A percentile compares a stretch with the other conserved stretches of the same genome.
phyloP scores from a whole-genome alignment of 805 yeast genomes.

The Sugiyamaella boreocaroliniensis region DNA sequence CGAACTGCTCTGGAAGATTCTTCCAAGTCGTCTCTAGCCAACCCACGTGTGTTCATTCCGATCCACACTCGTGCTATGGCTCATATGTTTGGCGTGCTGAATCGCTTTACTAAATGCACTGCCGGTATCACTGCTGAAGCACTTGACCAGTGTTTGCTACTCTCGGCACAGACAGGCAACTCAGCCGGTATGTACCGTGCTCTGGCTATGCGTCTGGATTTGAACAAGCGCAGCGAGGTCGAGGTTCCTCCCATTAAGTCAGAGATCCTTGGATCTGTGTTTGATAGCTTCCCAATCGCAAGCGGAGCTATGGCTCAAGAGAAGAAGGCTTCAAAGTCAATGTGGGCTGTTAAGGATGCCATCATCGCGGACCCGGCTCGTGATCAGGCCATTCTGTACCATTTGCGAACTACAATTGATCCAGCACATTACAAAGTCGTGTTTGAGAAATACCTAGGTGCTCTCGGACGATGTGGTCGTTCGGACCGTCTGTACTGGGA shows the following conservation, averaged over 20 bases:
- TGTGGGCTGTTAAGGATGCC: conserved; percentile 20
- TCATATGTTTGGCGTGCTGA: conserved; percentile 23
- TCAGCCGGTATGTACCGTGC: conserved; percentile 22
- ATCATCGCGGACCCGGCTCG: conserved; percentile 14
- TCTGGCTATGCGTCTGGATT: conserved; percentile 17
- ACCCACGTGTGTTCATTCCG: conserved; percentile 11
- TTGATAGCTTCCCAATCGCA: conserved; percentile 23
- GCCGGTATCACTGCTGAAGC: conserved; percentile 20
- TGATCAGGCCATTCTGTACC: conserved; percentile 18
- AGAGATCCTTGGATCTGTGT: conserved; percentile 14
- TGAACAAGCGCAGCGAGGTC: not conserved
- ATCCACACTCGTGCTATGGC: conserved; percentile 21
- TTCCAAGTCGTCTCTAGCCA: not conserved
- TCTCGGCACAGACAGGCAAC: conserved; percentile 24
- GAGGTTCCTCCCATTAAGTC: conserved; percentile 8
- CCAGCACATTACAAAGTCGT: conserved; percentile 3
- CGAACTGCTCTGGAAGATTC: not conserved
- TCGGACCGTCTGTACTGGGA: conserved; percentile 19
- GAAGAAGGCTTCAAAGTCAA: conserved; percentile 8
- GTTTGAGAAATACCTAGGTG: conserved; percentile 22
- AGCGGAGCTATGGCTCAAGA: conserved; percentile 16
- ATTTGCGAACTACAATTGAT: conserved; percentile 16
- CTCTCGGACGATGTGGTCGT: conserved; percentile 21
- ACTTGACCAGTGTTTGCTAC: conserved; percentile 18
- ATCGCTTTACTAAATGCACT: conserved; percentile 16